Conservation (phyloP, 129 eudicot genomes). For the Escallonia rubra region DNA sequence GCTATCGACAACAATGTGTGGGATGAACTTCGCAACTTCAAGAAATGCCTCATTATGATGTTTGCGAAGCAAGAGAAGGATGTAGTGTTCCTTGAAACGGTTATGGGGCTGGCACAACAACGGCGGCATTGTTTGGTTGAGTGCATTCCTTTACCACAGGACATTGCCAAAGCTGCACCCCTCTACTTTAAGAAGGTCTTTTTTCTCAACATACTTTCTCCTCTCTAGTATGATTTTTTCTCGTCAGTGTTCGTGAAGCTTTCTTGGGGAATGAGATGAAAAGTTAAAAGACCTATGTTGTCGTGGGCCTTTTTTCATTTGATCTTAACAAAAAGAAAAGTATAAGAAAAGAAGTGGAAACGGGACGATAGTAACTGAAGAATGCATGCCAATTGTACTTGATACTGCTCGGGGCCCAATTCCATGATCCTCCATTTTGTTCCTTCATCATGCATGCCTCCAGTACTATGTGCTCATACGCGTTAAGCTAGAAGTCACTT, state of each 20-base stretch:
- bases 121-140: constrained; percentile 87
- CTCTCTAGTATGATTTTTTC: too few species aligned
- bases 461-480: too few species aligned
- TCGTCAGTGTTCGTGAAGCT: too few species aligned
- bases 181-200: constrained; percentile 83
- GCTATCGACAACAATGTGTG: constrained; percentile 78
- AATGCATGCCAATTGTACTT: neutral
- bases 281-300: too few species aligned
- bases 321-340: too few species aligned
- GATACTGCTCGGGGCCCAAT: neutral
- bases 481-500: too few species aligned
- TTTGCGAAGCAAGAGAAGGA: constrained; percentile 86
- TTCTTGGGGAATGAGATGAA: too few species aligned
- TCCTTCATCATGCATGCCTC: too few species aligned
- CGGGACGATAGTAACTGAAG: too few species aligned
- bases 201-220: neutral
- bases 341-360: too few species aligned
- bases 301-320: too few species aligned
- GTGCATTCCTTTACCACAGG: constrained; percentile 81
- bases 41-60: constrained; percentile 91
- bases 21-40: constrained; percentile 89
- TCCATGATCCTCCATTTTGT: neutral
- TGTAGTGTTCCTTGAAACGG: constrained; percentile 77
- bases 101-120: constrained; percentile 71
- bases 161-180: constrained; percentile 76